Conservation (phyloP, 805 yeast genomes). For the Danielozyma ontarioensis region DNA sequence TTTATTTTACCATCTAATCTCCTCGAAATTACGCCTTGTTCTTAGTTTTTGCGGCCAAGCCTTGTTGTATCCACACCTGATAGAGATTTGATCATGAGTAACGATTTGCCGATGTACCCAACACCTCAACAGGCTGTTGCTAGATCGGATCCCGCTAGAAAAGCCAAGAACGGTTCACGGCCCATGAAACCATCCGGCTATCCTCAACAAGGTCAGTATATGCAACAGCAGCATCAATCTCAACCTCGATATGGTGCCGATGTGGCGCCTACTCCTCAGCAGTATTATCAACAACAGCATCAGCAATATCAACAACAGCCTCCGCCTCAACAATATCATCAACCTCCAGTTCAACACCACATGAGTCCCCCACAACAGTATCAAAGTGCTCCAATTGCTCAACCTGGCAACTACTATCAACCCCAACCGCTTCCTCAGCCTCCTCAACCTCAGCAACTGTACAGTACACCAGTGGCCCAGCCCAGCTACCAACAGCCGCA, state of each 20-base stretch:
- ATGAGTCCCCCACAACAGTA: constrained; percentile 1
- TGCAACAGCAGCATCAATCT: constrained; percentile 5
- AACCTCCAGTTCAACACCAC: constrained; percentile 5
- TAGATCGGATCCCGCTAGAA: constrained; percentile 5
- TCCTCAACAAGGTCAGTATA: constrained; percentile 7
- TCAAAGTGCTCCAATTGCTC: constrained; percentile 5
- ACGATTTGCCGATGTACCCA: constrained; percentile 42
- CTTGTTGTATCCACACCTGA: too few relatives aligned
- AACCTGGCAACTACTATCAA: constrained; percentile 5
- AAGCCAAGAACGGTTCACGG: constrained; percentile 5
- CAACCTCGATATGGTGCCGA: constrained; percentile 1
- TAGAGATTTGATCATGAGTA: too few relatives aligned
- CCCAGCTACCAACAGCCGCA: constrained; percentile 9
- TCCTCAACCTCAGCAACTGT: constrained; percentile 5
- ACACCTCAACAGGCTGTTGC: constrained; percentile 41
- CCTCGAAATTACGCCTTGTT: too few relatives aligned
- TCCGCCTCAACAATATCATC: constrained; percentile 8
- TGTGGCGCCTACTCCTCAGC: constrained; percentile 7
- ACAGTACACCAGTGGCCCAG: constrained; percentile 4
- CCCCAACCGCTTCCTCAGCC: constrained; percentile 9
- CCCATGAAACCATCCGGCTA: constrained; percentile 7
- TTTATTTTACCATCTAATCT: too few relatives aligned
- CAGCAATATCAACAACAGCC: constrained; percentile 6
- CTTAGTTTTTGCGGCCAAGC: too few relatives aligned
- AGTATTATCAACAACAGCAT: constrained; percentile 6